Conservation (phyloP, 495 filamentous ascomycete genomes). For the Tuber melanosporum region DNA sequence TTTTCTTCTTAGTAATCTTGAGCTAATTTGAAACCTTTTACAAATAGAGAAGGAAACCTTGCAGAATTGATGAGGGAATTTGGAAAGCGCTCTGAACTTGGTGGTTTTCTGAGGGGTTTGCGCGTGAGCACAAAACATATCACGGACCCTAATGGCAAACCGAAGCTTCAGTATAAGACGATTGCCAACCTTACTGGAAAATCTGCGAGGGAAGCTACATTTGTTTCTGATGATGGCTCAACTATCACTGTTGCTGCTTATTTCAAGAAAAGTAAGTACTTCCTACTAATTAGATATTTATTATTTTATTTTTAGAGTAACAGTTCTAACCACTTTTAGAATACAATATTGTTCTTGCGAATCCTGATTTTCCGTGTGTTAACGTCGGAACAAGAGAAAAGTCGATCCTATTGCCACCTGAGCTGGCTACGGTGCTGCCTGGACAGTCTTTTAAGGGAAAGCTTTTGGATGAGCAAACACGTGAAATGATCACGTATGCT, state of each 20-base stretch:
- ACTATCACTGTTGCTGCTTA: constrained; percentile 48
- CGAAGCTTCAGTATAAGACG: constrained; percentile 42
- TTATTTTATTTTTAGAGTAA: neutral
- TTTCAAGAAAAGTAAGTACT: constrained; percentile 48
- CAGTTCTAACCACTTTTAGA: constrained; percentile 41
- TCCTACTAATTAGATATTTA: neutral
- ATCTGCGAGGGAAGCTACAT: constrained; percentile 26
- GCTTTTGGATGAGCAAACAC: constrained; percentile 38
- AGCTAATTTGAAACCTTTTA: constrained; percentile 41
- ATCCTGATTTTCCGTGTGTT: constrained; percentile 55
- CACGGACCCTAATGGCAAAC: constrained; percentile 20
- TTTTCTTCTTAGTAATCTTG: constrained; percentile 44
- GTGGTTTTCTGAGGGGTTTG: constrained; percentile 46
- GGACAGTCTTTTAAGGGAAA: constrained; percentile 34
- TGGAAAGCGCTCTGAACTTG: constrained; percentile 45
- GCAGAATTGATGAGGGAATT: constrained; percentile 42
- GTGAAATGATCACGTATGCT: constrained; percentile 33
- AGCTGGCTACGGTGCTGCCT: constrained; percentile 30
- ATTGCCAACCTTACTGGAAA: constrained; percentile 26
- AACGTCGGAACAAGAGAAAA: constrained; percentile 58
- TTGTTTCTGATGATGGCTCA: constrained; percentile 37
- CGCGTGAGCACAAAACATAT: constrained; percentile 31
- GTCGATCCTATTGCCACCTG: constrained; percentile 51
- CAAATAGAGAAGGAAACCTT: constrained; percentile 48
- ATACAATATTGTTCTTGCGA: constrained; percentile 45